Evolutionary conservation across 257 asterid species (phyloP), one percentile per base, ranked within the genome.

Genomic region (Solanum bulbocastanum): DNA sequence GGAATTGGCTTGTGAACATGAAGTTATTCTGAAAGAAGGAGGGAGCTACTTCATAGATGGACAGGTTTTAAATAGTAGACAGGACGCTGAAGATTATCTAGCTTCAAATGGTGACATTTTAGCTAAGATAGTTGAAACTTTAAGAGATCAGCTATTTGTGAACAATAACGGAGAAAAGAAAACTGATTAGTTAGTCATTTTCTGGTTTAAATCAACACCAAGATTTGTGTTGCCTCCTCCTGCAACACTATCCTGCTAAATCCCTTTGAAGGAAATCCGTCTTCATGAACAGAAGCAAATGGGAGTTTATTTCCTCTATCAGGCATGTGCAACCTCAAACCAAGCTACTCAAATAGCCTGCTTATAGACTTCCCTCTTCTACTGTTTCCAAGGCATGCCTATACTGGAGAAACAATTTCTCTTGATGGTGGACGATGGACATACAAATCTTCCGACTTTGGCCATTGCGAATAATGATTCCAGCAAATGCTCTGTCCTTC

Each of bases 1-100:
- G 93, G 98, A 96, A 84, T 89, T 97, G 94, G 99, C 95, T 68
- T 94, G 98, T 88, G 98, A 95, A 87, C 95, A 93, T 89, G 99
- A 98, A 82, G 91, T 94, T 84, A 88, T 97, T 62, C 92, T 89
- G 89, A 87, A 90, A 46, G 98, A 93, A 65, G 93, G 98, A 83
- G 89, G 91, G 83, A 58, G 87, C 84, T 97, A 93, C 90, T 90
- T 88, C 89, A 90, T 96, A 36, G 93, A 91, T 87, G 98, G 98
- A 73, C 88, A 85, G 91, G 83, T 89, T 82, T 65, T 95, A 85
- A 91, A 92, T 79, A 87, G 91, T 52, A 88, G 92, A 89, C 95
- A 91, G 87, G 99, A 95, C 60, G 95, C 94, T 83, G 91, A 92
- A 81, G 90, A 86, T 86, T 94, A 93, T 92, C 93, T 97, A 72